These are phyloP conservation scores for Mycena latifolia DNA, from an alignment of 768 basidiomycete species.

Conservation along the genomic window DNA sequence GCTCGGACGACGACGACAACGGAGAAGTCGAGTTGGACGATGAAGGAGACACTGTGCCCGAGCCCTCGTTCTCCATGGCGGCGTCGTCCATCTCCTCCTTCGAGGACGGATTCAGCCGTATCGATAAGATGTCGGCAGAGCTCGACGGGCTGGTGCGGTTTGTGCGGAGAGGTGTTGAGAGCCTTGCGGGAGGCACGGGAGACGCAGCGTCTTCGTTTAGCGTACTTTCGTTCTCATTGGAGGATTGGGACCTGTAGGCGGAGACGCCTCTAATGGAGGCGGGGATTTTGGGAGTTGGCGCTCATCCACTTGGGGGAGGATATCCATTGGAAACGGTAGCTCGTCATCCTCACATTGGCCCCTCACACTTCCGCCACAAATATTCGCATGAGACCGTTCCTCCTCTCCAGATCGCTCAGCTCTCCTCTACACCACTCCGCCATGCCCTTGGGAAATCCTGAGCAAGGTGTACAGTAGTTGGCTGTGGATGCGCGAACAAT, in stretches of 20 bases:
- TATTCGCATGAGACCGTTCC: too few species aligned
- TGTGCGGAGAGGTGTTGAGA: conserved; percentile 77
- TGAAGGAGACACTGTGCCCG: conserved; percentile 43
- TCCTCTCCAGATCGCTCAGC: too few species aligned
- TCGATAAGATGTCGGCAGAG: conserved; percentile 77
- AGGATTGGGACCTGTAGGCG: conserved; percentile 81
- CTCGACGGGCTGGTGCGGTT: conserved; percentile 80
- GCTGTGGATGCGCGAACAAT: too few species aligned
- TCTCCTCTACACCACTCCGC: too few species aligned
- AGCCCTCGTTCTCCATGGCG: conserved; percentile 54
- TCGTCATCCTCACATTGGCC: too few species aligned
- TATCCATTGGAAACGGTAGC: too few species aligned
- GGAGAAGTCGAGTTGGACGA: conserved; percentile 45
- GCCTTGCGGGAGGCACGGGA: conserved; percentile 69
- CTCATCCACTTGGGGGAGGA: too few species aligned
- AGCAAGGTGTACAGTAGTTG: too few species aligned
- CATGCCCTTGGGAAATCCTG: too few species aligned
- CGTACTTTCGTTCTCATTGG: conserved; percentile 79
- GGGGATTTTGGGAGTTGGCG: too few species aligned
- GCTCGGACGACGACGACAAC: conserved; percentile 64
- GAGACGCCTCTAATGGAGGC: too few species aligned
- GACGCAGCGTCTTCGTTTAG: conserved; percentile 76
- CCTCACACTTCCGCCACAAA: too few species aligned
- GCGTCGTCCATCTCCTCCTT: conserved; percentile 51
- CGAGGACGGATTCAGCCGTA: conserved; percentile 60